Conservation (phyloP, 331 rosid genomes). For the Pyracantha coccinea region DNA sequence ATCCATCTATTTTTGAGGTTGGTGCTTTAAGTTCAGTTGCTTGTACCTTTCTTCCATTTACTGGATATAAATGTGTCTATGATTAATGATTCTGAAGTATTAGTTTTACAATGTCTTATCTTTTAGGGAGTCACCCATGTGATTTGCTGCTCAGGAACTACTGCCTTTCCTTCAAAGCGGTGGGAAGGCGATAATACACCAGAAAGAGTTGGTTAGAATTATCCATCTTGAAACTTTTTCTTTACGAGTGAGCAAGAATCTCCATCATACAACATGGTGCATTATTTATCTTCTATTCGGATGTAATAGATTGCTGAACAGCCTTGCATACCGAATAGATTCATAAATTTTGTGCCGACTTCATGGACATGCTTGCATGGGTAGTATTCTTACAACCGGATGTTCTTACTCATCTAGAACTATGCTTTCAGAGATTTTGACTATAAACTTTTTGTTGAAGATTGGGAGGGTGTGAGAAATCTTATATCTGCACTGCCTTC, state of each 20-base stretch:
- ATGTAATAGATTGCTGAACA: neutral
- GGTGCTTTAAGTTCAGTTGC: neutral
- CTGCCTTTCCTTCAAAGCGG: constrained; percentile 89
- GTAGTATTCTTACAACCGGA: neutral
- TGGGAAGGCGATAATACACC: constrained; percentile 93
- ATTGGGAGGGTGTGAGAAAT: constrained; percentile 96
- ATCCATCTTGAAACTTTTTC: neutral
- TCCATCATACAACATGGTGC: too few relatives aligned
- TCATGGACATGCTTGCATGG: too few relatives aligned
- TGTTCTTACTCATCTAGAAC: neutral
- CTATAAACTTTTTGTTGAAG: constrained; percentile 32
- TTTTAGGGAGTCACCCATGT: constrained; percentile 89
- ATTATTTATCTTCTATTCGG: neutral
- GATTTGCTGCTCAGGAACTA: constrained; percentile 94
- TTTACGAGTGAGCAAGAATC: constrained; percentile 1
- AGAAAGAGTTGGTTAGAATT: constrained; percentile 78
- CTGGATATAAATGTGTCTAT: neutral
- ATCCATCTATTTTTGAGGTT: constrained; percentile 79
- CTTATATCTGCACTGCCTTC: constrained; percentile 70
- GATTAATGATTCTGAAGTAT: neutral
- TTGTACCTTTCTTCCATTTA: neutral
- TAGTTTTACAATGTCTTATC: constrained; percentile 8
- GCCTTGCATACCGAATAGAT: neutral
- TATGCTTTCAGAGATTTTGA: constrained; percentile 12
- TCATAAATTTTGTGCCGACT: neutral